These are phyloP conservation scores for Talaromyces albobiverticillius DNA, from an alignment of 2,329 filamentous ascomycete species.

Conservation along the genomic window DNA sequence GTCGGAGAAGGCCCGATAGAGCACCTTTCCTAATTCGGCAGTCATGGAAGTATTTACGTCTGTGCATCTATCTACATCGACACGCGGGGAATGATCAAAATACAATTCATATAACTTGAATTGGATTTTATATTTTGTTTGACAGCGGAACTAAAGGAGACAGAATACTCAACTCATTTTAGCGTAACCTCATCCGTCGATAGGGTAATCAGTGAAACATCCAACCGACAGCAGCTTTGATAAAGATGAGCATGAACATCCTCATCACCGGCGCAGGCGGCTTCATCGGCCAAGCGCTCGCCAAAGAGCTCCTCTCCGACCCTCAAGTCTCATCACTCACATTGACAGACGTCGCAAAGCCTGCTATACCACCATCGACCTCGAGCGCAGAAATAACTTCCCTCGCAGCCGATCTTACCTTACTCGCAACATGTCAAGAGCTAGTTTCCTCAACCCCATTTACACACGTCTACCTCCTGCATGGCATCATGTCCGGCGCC, in stretches of 20 bases:
- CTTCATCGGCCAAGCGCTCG: constrained; percentile 8
- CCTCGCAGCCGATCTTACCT: constrained; percentile 2
- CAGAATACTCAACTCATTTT: no score
- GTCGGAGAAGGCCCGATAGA: background rate
- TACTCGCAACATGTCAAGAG: background rate
- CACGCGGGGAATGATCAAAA: no score
- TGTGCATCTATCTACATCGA: no score
- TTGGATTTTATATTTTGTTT: no score
- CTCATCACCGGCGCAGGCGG: constrained; percentile 9
- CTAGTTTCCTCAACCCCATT: background rate
- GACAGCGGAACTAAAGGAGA: no score
- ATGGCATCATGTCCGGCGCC: constrained; percentile 9
- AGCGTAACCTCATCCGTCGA: no score
- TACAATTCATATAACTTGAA: no score
- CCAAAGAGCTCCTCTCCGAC: background rate
- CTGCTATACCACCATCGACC: background rate
- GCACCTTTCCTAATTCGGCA: background rate
- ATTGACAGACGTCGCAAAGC: constrained; percentile 3
- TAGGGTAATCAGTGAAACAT: no score
- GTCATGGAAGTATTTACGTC: no score
- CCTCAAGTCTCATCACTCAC: constrained; percentile 6
- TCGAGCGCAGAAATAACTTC: background rate
- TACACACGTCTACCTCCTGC: constrained; percentile 6
- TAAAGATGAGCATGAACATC: constrained; percentile 2
- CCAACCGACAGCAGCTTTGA: background rate